Evolutionary conservation across 1,284 basidiomycete species (phyloP), one percentile per base, ranked within the genome.

Genomic region (Cystobasidium pallidum): DNA sequence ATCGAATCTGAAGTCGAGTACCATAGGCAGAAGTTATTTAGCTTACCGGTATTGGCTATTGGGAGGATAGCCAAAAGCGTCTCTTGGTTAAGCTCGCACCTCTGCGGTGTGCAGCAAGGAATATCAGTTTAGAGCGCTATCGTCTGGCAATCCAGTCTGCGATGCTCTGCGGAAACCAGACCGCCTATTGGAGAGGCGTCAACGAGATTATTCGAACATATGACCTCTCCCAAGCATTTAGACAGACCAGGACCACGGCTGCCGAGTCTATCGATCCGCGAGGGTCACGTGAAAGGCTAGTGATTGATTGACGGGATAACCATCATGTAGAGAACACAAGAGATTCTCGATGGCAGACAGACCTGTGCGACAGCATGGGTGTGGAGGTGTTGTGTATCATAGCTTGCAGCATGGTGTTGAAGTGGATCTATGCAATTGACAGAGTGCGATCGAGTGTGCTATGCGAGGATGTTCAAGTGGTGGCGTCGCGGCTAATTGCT

Each of bases 401-500:
- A n/a, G n/a, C n/a, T n/a, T n/a, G n/a, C n/a, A n/a, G n/a, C n/a
- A n/a, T n/a, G n/a, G n/a, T n/a, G n/a, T n/a, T n/a, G n/a, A n/a
- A n/a, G n/a, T n/a, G n/a, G n/a, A n/a, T n/a, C n/a, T n/a, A n/a
- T n/a, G n/a, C n/a, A n/a, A n/a, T 41, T 8, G 7, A 15, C 39
- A 41, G 39, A 15, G 15, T 15, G 15, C 15, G 39, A 41, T 41
- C 39, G 39, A 41, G 15, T 15, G 7, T 41, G 15, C 7, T 45
- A 45, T 45, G 43, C 43, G 43, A 45, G 7, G 43, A 45, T 45
- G 43, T 45, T 45, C 11, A 45, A 45, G 43, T 45, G 43, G 43
- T 17, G 43, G 15, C 39, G 15, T 8, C 7, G 11, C 11, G 43
- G 3, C n/a, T 45, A 3, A n/a, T 15, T 45, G 43, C 11, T 15